Percentiles rank a stretch among this genome's conserved stretches.
Conservation (phyloP, 1,284 basidiomycete species). For the Phenoliferia sp. region DNA sequence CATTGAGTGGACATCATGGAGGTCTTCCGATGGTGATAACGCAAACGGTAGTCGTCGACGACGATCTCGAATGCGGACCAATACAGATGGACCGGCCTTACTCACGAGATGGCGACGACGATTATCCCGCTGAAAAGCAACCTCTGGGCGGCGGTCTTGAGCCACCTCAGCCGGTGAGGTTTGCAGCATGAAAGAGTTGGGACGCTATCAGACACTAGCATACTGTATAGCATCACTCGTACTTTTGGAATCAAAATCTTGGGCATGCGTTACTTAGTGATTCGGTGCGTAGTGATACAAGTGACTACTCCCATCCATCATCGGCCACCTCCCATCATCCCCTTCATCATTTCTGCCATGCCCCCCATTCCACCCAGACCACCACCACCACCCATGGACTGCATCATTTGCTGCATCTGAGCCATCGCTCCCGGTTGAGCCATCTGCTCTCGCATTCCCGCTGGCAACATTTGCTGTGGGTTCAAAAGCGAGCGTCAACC, state of each 20-base stretch:
- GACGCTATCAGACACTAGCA: too few relatives aligned
- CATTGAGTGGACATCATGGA: too few relatives aligned
- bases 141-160: too few relatives aligned
- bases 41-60: neutral
- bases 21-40: neutral
- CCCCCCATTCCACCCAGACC: slow-evolving; percentile 39
- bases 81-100: neutral
- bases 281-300: too few relatives aligned
- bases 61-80: neutral
- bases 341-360: slow-evolving; percentile 38
- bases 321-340: slow-evolving; percentile 25
- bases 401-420: slow-evolving; percentile 54
- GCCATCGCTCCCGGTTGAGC: slow-evolving; percentile 18
- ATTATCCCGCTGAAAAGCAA: too few relatives aligned
- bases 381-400: slow-evolving; percentile 31
- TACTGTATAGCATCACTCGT: too few relatives aligned
- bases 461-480: slow-evolving; percentile 22
- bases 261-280: too few relatives aligned
- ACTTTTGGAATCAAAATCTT: too few relatives aligned
- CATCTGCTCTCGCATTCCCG: slow-evolving; percentile 22
- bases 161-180: too few relatives aligned
- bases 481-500: neutral
- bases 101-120: too few relatives aligned
- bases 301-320: too few relatives aligned
- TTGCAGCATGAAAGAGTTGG: too few relatives aligned